Percentiles rank a stretch among this genome's conserved stretches.
Conservation (phyloP, 805 yeast genomes). For the Diddensiella transvaalensis region DNA sequence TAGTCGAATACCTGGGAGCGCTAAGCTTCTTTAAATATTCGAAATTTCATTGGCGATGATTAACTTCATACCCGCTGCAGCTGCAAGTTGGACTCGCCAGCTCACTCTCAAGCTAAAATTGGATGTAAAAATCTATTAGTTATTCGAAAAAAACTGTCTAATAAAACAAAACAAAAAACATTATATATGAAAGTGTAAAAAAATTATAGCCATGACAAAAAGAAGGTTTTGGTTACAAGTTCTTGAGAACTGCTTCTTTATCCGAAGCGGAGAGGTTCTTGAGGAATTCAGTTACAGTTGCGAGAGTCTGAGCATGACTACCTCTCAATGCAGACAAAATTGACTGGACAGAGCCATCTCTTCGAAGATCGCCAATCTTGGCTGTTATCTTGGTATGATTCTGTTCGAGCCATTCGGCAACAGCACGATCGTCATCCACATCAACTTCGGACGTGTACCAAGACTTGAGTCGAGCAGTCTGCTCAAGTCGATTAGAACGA, state of each 20-base stretch:
- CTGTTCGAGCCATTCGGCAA: slow-evolving; percentile 82
- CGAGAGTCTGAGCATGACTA: slow-evolving; percentile 16
- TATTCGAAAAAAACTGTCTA: no score
- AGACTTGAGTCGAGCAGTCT: slow-evolving; percentile 79
- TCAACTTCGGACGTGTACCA: slow-evolving; percentile 76
- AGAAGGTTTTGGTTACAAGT: slow-evolving; percentile 7
- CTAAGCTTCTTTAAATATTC: no score
- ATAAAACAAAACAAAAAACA: not conserved
- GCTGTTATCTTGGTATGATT: slow-evolving; percentile 59
- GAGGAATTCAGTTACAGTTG: slow-evolving; percentile 31
- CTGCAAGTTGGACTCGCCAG: no score
- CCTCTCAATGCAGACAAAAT: slow-evolving; percentile 21
- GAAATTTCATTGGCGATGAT: no score
- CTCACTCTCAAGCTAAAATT: no score
- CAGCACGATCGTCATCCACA: slow-evolving; percentile 67
- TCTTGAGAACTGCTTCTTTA: slow-evolving; percentile 31
- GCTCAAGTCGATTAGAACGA: slow-evolving; percentile 66
- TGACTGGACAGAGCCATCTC: slow-evolving; percentile 24
- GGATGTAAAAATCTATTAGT: no score
- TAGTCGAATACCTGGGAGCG: no score
- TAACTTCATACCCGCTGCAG: no score
- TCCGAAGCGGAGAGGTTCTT: slow-evolving; percentile 32
- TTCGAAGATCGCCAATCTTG: slow-evolving; percentile 22
- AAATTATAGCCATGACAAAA: not conserved
- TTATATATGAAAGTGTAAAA: not conserved